phyloP scores from a whole-genome alignment of 2,329 filamentous ascomycete species.

The Tolypocladium ovalisporum region DNA sequence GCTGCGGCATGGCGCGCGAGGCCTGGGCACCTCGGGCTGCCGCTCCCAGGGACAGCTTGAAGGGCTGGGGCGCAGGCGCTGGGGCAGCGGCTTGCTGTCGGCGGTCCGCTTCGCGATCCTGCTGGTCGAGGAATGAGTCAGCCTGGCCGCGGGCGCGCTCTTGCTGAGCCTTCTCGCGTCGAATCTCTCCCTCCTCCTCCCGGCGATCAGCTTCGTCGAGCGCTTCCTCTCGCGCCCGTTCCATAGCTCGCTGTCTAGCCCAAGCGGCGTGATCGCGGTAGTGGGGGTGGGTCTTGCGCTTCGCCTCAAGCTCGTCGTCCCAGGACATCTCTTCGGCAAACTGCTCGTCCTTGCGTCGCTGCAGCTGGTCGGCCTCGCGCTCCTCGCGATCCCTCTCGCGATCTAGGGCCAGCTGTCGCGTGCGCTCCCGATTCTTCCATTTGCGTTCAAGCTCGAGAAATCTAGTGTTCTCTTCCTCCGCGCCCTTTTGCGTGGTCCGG shows the following conservation, averaged over 20 bases:
- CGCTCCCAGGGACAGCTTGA: slow-evolving; percentile 88
- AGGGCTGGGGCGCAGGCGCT: slow-evolving; percentile 55
- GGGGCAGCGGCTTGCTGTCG: slow-evolving; percentile 20
- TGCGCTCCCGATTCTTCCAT: slow-evolving; percentile 83
- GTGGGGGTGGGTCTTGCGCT: slow-evolving; percentile 65
- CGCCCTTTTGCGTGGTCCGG: slow-evolving; percentile 58
- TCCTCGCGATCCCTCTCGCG: slow-evolving; percentile 74
- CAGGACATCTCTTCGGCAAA: slow-evolving; percentile 58
- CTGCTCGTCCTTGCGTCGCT: slow-evolving; percentile 58
- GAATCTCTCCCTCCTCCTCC: slow-evolving; percentile 64
- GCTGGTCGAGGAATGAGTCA: slow-evolving; percentile 79
- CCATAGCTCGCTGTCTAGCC: slow-evolving; percentile 68
- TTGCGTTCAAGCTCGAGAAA: slow-evolving; percentile 80
- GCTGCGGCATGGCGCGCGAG: slow-evolving; percentile 42
- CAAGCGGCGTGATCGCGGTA: slow-evolving; percentile 79
- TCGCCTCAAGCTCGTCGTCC: slow-evolving; percentile 78
- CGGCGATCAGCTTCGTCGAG: slow-evolving; percentile 75
- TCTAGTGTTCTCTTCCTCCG: slow-evolving; percentile 65
- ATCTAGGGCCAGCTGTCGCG: slow-evolving; percentile 72
- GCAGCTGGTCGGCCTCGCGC: slow-evolving; percentile 56
- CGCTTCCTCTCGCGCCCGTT: slow-evolving; percentile 61
- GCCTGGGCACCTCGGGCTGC: slow-evolving; percentile 64
- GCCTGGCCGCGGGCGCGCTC: slow-evolving; percentile 77
- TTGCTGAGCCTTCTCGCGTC: slow-evolving; percentile 57
- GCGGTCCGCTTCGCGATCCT: slow-evolving; percentile 64